Evolutionary conservation across 2,329 filamentous ascomycete genomes (phyloP), one percentile per base, ranked within the genome.

Genomic region (Sporothrix variecibatus): DNA sequence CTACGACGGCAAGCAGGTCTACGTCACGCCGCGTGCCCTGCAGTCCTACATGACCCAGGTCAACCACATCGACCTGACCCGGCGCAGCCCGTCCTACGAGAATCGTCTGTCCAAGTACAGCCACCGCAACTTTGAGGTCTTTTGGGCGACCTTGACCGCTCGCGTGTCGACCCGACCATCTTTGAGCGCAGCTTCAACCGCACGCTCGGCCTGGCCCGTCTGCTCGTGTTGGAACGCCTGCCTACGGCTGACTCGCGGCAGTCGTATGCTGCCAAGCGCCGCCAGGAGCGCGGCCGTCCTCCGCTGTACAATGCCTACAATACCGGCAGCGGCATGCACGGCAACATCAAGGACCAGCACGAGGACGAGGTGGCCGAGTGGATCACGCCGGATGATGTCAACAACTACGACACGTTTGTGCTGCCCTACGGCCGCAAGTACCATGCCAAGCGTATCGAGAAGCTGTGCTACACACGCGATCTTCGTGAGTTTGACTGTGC

Each of bases 91-190:
- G 0, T 96, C 93, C 0, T 97, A 97, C 78, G 94, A 97, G 79
- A 97, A 94, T 77, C 90, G 94, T 11, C 86, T 97, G 15, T 93
- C 93, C 20, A 97, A 97, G 81, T 95, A 97, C 81, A 93, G 92
- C 17, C 93, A 93, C 79, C 87, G 94, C 60, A 93, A 93, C 20
- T 97, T 97, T 77, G 94, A 97, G 81, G 89, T 95, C 0, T 92
- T 93, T 80, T 97, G 93, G 90, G 91, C 0, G 86, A 90, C 11
- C 85, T 97, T 17, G 91, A 96, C 76, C 89, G 94, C 23, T 88
- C 88, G n/a, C 88, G 89, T 12, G 85, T 97, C 72, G 94, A 97
- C 78, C 94, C 94, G 5, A 97, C 93, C 28, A 94, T 97, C 68
- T 97, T 93, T 76, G 94, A 97, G 82, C 86, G 94, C 68, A 94